Evolutionary conservation across 352 stramenopile species (phyloP).

Genomic region (Phytophthora crassamura): DNA sequence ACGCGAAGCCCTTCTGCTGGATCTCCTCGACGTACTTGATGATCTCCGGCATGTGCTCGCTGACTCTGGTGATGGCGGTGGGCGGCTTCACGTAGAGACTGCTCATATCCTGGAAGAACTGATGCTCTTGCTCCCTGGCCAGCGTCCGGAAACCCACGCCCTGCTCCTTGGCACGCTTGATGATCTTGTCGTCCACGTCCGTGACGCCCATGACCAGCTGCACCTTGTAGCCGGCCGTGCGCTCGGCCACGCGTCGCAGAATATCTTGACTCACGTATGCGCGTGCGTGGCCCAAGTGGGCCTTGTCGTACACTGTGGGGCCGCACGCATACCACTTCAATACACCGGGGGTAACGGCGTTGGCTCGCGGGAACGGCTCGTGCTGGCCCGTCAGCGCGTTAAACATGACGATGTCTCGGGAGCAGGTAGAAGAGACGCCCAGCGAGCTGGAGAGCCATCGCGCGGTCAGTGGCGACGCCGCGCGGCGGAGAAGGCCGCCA

Average conservation of each 20-base stretch:
- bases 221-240: conserved; percentile 94
- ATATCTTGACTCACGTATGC: conserved; percentile 97
- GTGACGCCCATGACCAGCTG: conserved; percentile 97
- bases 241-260: conserved; percentile 86
- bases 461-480: background rate
- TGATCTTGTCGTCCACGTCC: conserved; percentile 99
- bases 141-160: conserved; percentile 53
- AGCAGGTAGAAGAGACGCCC: background rate
- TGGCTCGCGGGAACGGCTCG: conserved; percentile 55
- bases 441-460: conserved; percentile 17
- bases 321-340: conserved; percentile 98
- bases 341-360: conserved; percentile 49
- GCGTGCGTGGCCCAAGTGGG: conserved; percentile 97
- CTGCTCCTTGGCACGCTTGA: conserved; percentile 62
- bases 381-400: conserved; percentile 59
- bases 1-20: conserved; percentile 94
- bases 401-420: conserved; percentile 48
- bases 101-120: conserved; percentile 78
- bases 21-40: conserved; percentile 94
- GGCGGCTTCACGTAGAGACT: conserved; percentile 64
- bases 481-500: background rate
- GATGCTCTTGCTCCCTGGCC: conserved; percentile 60
- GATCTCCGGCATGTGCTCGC: conserved; percentile 98
- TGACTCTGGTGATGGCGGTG: conserved; percentile 84
- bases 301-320: conserved; percentile 98